A percentile compares a stretch with the other conserved stretches of the same genome.
Evolutionary conservation across 805 yeast genomes (phyloP).

Genomic region (Lipomyces oligophaga): DNA sequence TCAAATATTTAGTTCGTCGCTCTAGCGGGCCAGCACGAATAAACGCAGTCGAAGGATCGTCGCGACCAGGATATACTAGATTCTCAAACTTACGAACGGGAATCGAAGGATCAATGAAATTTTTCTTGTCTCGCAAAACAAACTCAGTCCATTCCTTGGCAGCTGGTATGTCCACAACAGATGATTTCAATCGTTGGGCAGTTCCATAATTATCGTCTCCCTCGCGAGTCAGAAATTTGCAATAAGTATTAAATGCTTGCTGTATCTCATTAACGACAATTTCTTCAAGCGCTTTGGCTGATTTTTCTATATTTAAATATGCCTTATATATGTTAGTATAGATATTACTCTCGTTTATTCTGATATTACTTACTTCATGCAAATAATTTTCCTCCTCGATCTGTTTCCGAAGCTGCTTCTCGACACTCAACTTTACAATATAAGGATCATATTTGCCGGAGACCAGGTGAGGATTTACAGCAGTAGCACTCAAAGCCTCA

Average conservation of each 20-base stretch:
- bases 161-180: constrained; percentile 73
- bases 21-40: constrained; percentile 79
- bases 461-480: constrained; percentile 44
- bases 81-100: constrained; percentile 61
- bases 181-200: constrained; percentile 61
- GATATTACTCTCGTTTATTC: not conserved
- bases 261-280: constrained; percentile 86
- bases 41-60: constrained; percentile 62
- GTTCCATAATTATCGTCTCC: constrained; percentile 66
- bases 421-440: constrained; percentile 64
- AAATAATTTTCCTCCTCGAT: constrained; percentile 78
- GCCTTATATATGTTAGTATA: constrained; percentile 46
- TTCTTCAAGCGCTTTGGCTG: constrained; percentile 84
- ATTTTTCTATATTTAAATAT: constrained; percentile 74
- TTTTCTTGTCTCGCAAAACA: constrained; percentile 63
- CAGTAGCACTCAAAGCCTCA: constrained; percentile 50
- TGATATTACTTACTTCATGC: constrained; percentile 45
- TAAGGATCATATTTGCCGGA: constrained; percentile 73
- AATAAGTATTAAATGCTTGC: constrained; percentile 61
- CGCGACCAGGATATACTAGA: constrained; percentile 62
- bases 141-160: constrained; percentile 86
- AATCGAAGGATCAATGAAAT: constrained; percentile 60
- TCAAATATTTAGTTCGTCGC: constrained; percentile 83
- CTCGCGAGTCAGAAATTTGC: constrained; percentile 37
- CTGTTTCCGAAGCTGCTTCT: constrained; percentile 72